These are phyloP conservation scores for Trypanosoma caninum DNA, from an alignment of 208 protist genomes.

Conservation along the genomic window DNA sequence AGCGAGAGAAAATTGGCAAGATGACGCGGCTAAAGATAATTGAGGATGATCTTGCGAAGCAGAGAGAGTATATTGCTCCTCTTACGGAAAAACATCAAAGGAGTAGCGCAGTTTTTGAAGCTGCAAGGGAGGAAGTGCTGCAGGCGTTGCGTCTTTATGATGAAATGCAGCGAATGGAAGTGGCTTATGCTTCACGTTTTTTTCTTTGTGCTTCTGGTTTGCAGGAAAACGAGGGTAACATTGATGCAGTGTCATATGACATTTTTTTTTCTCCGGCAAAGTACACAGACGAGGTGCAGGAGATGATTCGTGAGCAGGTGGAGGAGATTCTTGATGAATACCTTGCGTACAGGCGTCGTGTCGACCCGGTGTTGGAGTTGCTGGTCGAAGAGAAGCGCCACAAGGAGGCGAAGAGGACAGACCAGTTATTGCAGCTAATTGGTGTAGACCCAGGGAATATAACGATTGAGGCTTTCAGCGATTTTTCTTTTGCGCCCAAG, in stretches of 20 bases:
- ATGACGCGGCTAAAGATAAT: slow-evolving; percentile 56
- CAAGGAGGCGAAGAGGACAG: slow-evolving; percentile 36
- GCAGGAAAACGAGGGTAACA: slow-evolving; percentile 6
- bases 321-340: slow-evolving; percentile 70
- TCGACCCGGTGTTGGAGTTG: slow-evolving; percentile 63
- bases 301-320: slow-evolving; percentile 64
- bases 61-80: slow-evolving; percentile 42
- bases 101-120: slow-evolving; percentile 27
- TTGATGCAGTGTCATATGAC: slow-evolving; percentile 21
- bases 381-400: slow-evolving; percentile 46
- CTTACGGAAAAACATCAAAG: slow-evolving; percentile 48
- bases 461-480: neutral
- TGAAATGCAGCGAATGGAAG: slow-evolving; percentile 64
- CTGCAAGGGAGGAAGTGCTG: slow-evolving; percentile 17
- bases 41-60: slow-evolving; percentile 46
- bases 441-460: slow-evolving; percentile 17
- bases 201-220: slow-evolving; percentile 41
- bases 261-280: slow-evolving; percentile 56
- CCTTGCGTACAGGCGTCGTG: slow-evolving; percentile 54
- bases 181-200: slow-evolving; percentile 61
- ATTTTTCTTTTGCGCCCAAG: neutral
- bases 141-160: slow-evolving; percentile 41
- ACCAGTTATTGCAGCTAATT: slow-evolving; percentile 55
- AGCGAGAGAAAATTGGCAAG: slow-evolving; percentile 62
- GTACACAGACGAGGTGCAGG: slow-evolving; percentile 55